Conservation (phyloP, 2,329 filamentous ascomycete species). For the Penicillium capsulatum region DNA sequence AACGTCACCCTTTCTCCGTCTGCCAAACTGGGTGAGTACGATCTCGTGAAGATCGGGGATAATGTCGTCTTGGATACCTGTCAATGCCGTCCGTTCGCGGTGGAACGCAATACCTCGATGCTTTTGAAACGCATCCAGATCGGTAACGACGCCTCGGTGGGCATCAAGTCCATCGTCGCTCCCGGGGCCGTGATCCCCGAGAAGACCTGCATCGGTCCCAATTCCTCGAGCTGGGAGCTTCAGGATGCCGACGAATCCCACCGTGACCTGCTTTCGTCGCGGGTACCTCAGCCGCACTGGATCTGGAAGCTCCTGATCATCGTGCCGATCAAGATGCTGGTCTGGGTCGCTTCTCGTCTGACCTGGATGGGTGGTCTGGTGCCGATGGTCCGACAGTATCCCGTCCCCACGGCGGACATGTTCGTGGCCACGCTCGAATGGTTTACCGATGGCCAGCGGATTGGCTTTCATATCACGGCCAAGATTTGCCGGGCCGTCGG, state of each 20-base stretch:
- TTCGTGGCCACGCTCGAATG: slow-evolving; percentile 15
- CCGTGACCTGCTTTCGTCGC: slow-evolving; percentile 42
- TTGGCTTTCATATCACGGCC: slow-evolving; percentile 18
- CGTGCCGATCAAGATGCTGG: slow-evolving; percentile 41
- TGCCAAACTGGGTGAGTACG: slow-evolving; percentile 52
- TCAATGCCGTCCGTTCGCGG: slow-evolving; percentile 52
- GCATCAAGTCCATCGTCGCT: slow-evolving; percentile 49
- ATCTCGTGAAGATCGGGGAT: slow-evolving; percentile 54
- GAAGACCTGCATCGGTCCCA: slow-evolving; percentile 52
- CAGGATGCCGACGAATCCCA: slow-evolving; percentile 45
- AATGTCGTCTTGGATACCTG: slow-evolving; percentile 47
- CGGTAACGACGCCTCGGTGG: slow-evolving; percentile 48
- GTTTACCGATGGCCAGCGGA: slow-evolving; percentile 15
- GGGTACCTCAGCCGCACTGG: slow-evolving; percentile 46
- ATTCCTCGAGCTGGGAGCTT: slow-evolving; percentile 56
- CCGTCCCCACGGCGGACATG: slow-evolving; percentile 9
- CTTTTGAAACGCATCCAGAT: slow-evolving; percentile 52
- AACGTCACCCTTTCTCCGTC: slow-evolving; percentile 47
- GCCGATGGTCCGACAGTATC: slow-evolving; percentile 17
- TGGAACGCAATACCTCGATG: slow-evolving; percentile 56
- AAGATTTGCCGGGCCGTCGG: slow-evolving; percentile 17
- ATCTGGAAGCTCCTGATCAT: slow-evolving; percentile 43
- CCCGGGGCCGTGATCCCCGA: slow-evolving; percentile 49
- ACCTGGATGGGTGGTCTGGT: slow-evolving; percentile 41
- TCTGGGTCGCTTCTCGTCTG: slow-evolving; percentile 43